Evolutionary conservation across 106 monocot genomes (phyloP).

Genomic region (Apostasia shenzhenica): DNA sequence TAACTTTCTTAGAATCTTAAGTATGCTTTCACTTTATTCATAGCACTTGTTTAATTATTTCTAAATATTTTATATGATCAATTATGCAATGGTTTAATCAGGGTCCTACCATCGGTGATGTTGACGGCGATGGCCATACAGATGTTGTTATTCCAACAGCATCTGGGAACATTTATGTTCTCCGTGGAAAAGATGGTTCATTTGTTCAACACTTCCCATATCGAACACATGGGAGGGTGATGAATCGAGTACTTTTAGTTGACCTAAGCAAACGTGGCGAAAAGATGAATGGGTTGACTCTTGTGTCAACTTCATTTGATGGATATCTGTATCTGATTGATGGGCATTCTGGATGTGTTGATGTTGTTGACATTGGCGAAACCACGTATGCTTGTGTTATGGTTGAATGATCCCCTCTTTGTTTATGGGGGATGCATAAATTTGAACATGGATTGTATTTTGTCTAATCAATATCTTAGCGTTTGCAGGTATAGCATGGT

Average conservation of each 20-base stretch:
- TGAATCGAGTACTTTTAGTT: constrained; percentile 80
- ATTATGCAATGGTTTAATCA: constrained; percentile 12
- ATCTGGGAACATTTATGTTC: constrained; percentile 95
- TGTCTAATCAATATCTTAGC: neutral
- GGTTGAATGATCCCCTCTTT: neutral
- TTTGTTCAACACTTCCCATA: constrained; percentile 75
- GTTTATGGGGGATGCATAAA: neutral
- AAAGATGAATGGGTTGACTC: constrained; percentile 69
- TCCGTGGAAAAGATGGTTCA: constrained; percentile 91
- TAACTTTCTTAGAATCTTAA: too few relatives aligned
- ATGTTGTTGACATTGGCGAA: constrained; percentile 98
- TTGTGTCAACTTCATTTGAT: constrained; percentile 91
- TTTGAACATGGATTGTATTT: neutral
- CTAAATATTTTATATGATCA: too few relatives aligned
- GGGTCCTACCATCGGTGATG: constrained; percentile 93
- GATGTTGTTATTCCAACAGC: constrained; percentile 85
- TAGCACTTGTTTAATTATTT: too few relatives aligned
- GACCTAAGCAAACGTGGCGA: constrained; percentile 69
- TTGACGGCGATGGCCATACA: constrained; percentile 88
- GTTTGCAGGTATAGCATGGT: constrained; percentile 85
- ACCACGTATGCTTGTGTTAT: constrained; percentile 59
- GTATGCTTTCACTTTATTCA: too few relatives aligned
- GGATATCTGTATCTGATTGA: constrained; percentile 95
- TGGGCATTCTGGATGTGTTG: constrained; percentile 86
- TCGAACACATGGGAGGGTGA: constrained; percentile 80